A percentile compares a stretch with the other conserved stretches of the same genome.
Evolutionary conservation across 1,284 basidiomycete species (phyloP).

Genomic region (Irpex sp.): DNA sequence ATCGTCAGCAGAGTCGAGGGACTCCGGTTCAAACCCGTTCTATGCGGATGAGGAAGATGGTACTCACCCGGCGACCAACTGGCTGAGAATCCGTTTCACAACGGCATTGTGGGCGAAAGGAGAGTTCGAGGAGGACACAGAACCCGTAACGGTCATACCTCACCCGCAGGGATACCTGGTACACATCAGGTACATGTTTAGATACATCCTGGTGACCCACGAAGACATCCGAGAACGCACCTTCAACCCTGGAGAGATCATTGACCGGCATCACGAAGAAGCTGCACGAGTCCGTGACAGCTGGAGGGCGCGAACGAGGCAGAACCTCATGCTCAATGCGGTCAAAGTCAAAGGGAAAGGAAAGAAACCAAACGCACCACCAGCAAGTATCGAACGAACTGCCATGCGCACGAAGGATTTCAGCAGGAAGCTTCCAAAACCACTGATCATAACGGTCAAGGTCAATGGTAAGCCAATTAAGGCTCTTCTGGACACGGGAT

Average conservation of each 20-base stretch:
- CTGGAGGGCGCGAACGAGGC: background rate
- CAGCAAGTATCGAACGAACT: background rate
- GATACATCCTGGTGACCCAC: background rate
- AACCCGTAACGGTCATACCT: background rate
- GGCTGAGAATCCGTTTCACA: background rate
- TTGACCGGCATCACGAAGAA: background rate
- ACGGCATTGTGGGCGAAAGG: background rate
- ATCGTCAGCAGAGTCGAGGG: background rate
- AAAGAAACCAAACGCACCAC: background rate
- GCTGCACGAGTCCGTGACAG: background rate
- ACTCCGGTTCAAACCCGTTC: background rate
- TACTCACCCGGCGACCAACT: background rate
- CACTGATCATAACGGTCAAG: constrained; percentile 26
- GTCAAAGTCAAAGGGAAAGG: background rate
- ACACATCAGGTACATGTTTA: background rate
- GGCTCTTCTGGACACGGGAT: constrained; percentile 33
- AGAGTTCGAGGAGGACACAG: background rate
- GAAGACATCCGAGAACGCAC: background rate
- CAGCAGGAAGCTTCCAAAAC: constrained; percentile 22
- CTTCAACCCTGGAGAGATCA: background rate
- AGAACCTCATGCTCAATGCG: background rate
- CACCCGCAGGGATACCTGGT: background rate
- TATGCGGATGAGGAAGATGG: background rate
- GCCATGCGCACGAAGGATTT: constrained; percentile 1
- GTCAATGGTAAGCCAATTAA: constrained; percentile 29